A percentile compares a stretch with the other conserved stretches of the same genome.
Conservation (phyloP, 495 filamentous ascomycete genomes). For the Neurospora tetraspora region DNA sequence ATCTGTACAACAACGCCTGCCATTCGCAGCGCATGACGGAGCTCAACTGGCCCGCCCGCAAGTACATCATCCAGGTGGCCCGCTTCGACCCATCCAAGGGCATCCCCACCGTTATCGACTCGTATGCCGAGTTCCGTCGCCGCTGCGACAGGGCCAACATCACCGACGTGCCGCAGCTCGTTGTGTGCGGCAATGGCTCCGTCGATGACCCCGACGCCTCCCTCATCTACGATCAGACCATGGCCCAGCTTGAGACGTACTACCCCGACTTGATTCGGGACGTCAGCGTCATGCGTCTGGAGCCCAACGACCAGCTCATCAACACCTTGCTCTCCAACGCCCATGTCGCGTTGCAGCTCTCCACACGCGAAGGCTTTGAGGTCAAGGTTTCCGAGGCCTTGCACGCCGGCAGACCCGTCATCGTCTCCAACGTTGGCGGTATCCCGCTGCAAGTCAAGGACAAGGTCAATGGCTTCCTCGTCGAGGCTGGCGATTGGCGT, state of each 20-base stretch:
- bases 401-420: slow-evolving; percentile 75
- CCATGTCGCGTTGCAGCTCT: slow-evolving; percentile 67
- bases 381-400: slow-evolving; percentile 84
- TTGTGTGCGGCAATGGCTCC: slow-evolving; percentile 70
- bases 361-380: slow-evolving; percentile 78
- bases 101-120: slow-evolving; percentile 67
- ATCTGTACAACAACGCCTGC: slow-evolving; percentile 61
- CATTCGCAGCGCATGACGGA: slow-evolving; percentile 48
- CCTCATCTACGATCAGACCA: slow-evolving; percentile 60
- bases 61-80: slow-evolving; percentile 75
- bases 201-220: slow-evolving; percentile 79
- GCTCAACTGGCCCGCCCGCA: slow-evolving; percentile 58
- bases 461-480: slow-evolving; percentile 65
- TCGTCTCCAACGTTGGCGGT: slow-evolving; percentile 69
- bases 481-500: slow-evolving; percentile 61
- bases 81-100: slow-evolving; percentile 86
- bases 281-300: slow-evolving; percentile 67
- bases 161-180: slow-evolving; percentile 55
- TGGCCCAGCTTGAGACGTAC: slow-evolving; percentile 51
- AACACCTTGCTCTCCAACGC: slow-evolving; percentile 71
- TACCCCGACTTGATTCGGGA: slow-evolving; percentile 41
- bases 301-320: slow-evolving; percentile 71
- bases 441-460: slow-evolving; percentile 75
- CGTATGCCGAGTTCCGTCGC: slow-evolving; percentile 64
- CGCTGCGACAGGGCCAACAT: slow-evolving; percentile 38